Conservation (phyloP, 345 rosid species). For the Durio zibethinus region DNA sequence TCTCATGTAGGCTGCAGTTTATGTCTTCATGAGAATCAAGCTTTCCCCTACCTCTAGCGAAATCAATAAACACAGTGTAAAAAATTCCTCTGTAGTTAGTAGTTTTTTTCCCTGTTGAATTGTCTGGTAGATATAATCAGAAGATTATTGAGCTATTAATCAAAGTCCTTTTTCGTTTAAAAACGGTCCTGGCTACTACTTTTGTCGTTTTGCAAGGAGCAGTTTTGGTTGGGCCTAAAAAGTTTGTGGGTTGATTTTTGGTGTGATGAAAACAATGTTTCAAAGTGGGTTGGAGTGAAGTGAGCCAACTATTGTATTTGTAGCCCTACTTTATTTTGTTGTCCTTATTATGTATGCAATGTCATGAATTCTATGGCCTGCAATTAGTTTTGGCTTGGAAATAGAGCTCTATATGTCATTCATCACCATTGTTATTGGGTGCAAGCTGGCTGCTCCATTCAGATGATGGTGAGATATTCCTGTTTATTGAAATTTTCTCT, state of each 20-base stretch:
- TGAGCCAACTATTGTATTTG: not conserved
- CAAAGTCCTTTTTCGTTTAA: not conserved
- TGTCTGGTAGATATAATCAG: not conserved
- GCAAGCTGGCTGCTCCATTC: conserved; percentile 17
- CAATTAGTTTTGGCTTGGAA: conserved; percentile 4
- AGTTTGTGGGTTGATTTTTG: conserved; percentile 7
- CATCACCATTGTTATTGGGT: not conserved
- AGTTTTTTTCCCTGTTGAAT: not conserved
- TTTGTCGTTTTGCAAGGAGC: conserved; percentile 19
- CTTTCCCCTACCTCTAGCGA: not conserved
- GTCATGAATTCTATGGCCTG: not conserved
- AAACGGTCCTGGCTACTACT: conserved; percentile 12
- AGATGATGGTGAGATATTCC: not conserved
- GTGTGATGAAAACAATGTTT: conserved; percentile 2
- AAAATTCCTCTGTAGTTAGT: conserved; percentile 8
- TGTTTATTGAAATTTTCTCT: not conserved
- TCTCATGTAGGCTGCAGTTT: conserved; percentile 47
- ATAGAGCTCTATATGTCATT: conserved; percentile 10
- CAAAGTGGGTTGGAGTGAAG: conserved; percentile 6
- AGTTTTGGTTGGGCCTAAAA: conserved; percentile 17
- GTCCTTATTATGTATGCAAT: not conserved
- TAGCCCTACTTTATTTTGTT: conserved; percentile 13
- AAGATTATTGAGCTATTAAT: not conserved
- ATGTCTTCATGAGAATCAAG: not conserved
- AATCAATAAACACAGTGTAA: conserved; percentile 8